Conservation (phyloP, 768 basidiomycete genomes). For the Rhizopogon salebrosus region DNA sequence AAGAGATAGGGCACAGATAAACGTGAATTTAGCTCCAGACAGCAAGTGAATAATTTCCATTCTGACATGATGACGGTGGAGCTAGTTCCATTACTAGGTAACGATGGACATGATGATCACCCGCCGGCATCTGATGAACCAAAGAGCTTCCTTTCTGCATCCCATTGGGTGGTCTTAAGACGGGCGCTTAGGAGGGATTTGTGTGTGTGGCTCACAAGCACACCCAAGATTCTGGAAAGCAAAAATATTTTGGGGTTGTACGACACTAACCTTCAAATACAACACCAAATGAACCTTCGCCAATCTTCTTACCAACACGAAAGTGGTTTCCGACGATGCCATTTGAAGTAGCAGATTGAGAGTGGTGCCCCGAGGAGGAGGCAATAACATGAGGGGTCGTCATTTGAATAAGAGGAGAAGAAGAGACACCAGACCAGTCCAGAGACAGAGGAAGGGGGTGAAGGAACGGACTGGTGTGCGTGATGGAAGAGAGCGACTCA, state of each 20-base stretch:
- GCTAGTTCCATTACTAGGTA: conserved; percentile 3
- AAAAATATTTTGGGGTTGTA: neutral
- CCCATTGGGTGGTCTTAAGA: conserved; percentile 3
- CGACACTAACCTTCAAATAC: conserved; percentile 80
- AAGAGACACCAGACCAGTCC: conserved; percentile 31
- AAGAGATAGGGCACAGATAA: neutral
- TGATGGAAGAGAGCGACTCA: conserved; percentile 17
- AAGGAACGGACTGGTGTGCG: conserved; percentile 14
- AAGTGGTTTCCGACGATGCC: conserved; percentile 78
- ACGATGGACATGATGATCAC: neutral
- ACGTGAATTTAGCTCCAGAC: neutral
- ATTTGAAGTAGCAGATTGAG: conserved; percentile 57
- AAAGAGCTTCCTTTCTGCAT: conserved; percentile 3
- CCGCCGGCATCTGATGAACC: neutral
- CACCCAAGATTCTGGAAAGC: conserved; percentile 1
- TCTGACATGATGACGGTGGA: conserved; percentile 6
- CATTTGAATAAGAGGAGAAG: conserved; percentile 35
- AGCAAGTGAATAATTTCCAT: conserved; percentile 1
- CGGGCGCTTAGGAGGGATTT: conserved; percentile 10
- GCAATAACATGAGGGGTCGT: conserved; percentile 82
- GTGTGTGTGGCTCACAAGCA: neutral
- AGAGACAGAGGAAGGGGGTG: conserved; percentile 15
- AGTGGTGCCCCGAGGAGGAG: conserved; percentile 66
- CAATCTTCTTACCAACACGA: conserved; percentile 97
- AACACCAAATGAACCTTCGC: conserved; percentile 98